Conservation (phyloP, 805 yeast species). For the Lipomyces chichibuensis region DNA sequence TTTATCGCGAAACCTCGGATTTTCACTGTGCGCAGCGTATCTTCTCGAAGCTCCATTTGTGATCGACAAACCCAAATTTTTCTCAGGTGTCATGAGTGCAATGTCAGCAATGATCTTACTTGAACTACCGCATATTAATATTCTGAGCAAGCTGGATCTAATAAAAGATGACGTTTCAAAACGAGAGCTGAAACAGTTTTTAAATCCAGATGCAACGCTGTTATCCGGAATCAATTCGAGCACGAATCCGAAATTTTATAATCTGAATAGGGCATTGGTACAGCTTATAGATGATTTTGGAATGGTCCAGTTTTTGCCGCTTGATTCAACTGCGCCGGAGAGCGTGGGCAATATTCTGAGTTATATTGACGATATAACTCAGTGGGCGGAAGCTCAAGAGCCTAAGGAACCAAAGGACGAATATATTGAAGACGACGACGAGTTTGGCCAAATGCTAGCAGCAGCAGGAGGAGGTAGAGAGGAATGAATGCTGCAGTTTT, state of each 20-base stretch:
- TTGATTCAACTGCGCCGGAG: slow-evolving; percentile 76
- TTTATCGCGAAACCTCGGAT: slow-evolving; percentile 74
- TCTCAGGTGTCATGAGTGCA: slow-evolving; percentile 93
- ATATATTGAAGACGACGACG: slow-evolving; percentile 54
- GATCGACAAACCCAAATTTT: slow-evolving; percentile 86
- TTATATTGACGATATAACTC: slow-evolving; percentile 95
- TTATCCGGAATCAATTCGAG: slow-evolving; percentile 57
- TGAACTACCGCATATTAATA: slow-evolving; percentile 92
- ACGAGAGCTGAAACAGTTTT: slow-evolving; percentile 75
- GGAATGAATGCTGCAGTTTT: neutral
- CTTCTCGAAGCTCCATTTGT: slow-evolving; percentile 92
- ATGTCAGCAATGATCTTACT: slow-evolving; percentile 97
- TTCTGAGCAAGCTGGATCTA: slow-evolving; percentile 83
- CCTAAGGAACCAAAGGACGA: slow-evolving; percentile 94
- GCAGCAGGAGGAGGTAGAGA: neutral
- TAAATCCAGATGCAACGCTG: slow-evolving; percentile 89
- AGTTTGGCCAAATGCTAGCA: slow-evolving; percentile 34
- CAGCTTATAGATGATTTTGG: slow-evolving; percentile 95
- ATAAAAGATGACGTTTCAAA: slow-evolving; percentile 70
- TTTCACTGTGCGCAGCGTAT: slow-evolving; percentile 90
- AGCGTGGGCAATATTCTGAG: slow-evolving; percentile 81
- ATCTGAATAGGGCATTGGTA: slow-evolving; percentile 79
- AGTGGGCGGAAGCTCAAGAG: slow-evolving; percentile 95
- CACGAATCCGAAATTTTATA: slow-evolving; percentile 65
- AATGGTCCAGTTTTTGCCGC: slow-evolving; percentile 95